Percentiles rank a stretch among this genome's conserved stretches.
These are phyloP conservation scores for Pisolithus sp. DNA, from an alignment of 768 basidiomycete genomes.

Conservation along the genomic window DNA sequence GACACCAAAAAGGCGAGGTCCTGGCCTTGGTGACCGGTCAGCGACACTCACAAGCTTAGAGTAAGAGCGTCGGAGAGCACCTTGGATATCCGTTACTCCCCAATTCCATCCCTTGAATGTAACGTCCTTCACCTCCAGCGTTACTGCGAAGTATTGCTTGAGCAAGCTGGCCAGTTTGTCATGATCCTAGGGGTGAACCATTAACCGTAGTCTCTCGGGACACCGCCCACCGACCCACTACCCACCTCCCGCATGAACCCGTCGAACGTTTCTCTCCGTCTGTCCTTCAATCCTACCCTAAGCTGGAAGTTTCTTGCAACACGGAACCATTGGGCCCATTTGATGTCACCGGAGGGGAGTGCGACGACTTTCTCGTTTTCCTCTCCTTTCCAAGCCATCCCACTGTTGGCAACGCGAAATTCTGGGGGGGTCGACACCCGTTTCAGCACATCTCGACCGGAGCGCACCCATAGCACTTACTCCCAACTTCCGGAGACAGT, in stretches of 20 bases:
- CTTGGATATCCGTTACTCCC: constrained; percentile 93
- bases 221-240: neutral
- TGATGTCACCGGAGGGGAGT: constrained; percentile 66
- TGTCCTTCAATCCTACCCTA: constrained; percentile 72
- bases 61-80: constrained; percentile 34
- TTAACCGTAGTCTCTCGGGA: neutral
- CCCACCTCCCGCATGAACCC: constrained; percentile 85
- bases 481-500: constrained; percentile 65
- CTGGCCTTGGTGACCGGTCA: constrained; percentile 48
- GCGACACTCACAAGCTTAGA: neutral
- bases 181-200: constrained; percentile 56
- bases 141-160: constrained; percentile 82
- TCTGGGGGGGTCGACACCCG: constrained; percentile 36
- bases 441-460: neutral
- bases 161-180: constrained; percentile 76
- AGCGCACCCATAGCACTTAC: constrained; percentile 43
- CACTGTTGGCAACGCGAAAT: constrained; percentile 82
- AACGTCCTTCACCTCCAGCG: constrained; percentile 79
- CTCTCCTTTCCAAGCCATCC: constrained; percentile 90
- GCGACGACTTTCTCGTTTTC: constrained; percentile 59
- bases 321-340: constrained; percentile 86
- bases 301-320: constrained; percentile 93
- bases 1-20: constrained; percentile 89
- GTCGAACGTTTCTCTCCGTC: constrained; percentile 80
- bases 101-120: constrained; percentile 98